phyloP scores from a whole-genome alignment of 768 basidiomycete genomes.

The Coprinopsis marcescibilis region DNA sequence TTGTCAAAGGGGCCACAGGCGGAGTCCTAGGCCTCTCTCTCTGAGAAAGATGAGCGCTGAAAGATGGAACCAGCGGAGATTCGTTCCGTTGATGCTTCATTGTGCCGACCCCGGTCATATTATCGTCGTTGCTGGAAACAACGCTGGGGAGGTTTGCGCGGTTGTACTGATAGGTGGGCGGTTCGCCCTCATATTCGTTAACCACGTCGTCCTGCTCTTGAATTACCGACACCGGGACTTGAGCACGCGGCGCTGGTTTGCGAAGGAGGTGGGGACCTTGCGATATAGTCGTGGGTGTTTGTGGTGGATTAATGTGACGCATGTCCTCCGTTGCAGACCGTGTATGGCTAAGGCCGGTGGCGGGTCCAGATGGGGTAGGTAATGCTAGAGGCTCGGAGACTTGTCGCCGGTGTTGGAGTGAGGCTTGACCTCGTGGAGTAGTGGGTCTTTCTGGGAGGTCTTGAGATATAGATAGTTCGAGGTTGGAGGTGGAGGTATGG shows the following conservation, averaged over 20 bases:
- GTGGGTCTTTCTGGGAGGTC: neutral
- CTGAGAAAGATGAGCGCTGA: too few species aligned
- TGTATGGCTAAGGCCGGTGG: slow-evolving; percentile 19
- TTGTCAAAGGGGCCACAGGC: too few species aligned
- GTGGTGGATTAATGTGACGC: slow-evolving; percentile 9
- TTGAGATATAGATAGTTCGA: neutral
- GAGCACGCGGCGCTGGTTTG: slow-evolving; percentile 59
- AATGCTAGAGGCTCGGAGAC: slow-evolving; percentile 29
- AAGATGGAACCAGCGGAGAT: too few species aligned
- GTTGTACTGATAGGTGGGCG: neutral
- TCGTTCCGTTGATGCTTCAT: slow-evolving; percentile 24
- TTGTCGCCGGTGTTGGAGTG: slow-evolving; percentile 32
- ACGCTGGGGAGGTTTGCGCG: slow-evolving; percentile 49
- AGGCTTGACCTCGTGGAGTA: too few species aligned
- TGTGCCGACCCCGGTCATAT: slow-evolving; percentile 66
- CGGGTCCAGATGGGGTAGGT: slow-evolving; percentile 1
- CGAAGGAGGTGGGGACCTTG: slow-evolving; percentile 37
- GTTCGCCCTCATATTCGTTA: neutral
- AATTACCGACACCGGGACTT: slow-evolving; percentile 57
- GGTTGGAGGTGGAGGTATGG: neutral
- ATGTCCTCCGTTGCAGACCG: slow-evolving; percentile 17
- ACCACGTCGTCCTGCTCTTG: slow-evolving; percentile 29
- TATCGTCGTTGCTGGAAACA: slow-evolving; percentile 43
- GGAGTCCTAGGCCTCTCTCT: neutral
- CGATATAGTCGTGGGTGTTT: slow-evolving; percentile 17